A percentile compares a stretch with the other conserved stretches of the same genome.
Conservation (phyloP, 2,329 filamentous ascomycete genomes). For the Hypoxylon sp. region DNA sequence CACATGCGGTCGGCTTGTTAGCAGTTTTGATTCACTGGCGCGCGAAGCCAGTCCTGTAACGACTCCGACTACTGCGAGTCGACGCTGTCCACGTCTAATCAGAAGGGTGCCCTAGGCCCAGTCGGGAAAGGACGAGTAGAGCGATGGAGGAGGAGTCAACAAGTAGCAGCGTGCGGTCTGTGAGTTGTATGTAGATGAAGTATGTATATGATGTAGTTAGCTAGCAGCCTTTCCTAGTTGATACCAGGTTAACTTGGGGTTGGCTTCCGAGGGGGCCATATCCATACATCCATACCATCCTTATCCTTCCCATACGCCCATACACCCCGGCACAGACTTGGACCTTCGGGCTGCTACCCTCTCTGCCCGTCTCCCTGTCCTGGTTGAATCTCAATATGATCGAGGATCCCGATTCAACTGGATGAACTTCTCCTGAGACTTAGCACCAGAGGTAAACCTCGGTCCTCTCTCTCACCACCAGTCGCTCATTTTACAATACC, state of each 20-base stretch:
- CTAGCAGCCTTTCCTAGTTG: slow-evolving; percentile 15
- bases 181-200: slow-evolving; percentile 13
- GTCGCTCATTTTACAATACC: slow-evolving; percentile 39
- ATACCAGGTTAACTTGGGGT: slow-evolving; percentile 34
- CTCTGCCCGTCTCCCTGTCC: slow-evolving; percentile 36
- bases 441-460: slow-evolving; percentile 36
- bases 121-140: slow-evolving; percentile 30
- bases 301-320: slow-evolving; percentile 32
- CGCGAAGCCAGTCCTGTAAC: slow-evolving; percentile 21
- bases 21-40: slow-evolving; percentile 30
- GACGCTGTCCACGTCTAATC: slow-evolving; percentile 30
- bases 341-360: slow-evolving; percentile 42
- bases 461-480: slow-evolving; percentile 34
- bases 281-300: slow-evolving; percentile 35
- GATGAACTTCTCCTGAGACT: slow-evolving; percentile 42
- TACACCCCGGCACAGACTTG: slow-evolving; percentile 37
- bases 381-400: slow-evolving; percentile 45
- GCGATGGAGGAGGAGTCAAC: slow-evolving; percentile 15
- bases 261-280: slow-evolving; percentile 32
- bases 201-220: slow-evolving; percentile 9
- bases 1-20: slow-evolving; percentile 31
- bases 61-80: slow-evolving; percentile 31
- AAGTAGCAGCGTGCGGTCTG: slow-evolving; percentile 10
- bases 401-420: slow-evolving; percentile 40
- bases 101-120: slow-evolving; percentile 33